phyloP scores from a whole-genome alignment of 176 grass and related monocot species.

The Aechmea fasciata region DNA sequence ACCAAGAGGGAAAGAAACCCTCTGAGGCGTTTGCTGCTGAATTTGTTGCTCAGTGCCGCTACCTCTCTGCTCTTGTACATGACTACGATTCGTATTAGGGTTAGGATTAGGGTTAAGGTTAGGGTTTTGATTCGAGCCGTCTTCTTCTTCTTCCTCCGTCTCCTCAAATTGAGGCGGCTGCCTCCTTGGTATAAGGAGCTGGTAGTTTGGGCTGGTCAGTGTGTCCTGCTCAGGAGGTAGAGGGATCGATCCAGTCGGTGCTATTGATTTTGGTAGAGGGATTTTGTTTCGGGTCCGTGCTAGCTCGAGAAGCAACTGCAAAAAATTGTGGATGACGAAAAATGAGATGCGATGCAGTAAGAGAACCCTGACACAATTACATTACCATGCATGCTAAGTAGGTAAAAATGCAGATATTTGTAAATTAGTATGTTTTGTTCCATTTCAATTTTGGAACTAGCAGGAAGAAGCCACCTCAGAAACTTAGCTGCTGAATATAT shows the following conservation, averaged over 20 bases:
- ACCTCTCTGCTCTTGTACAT: constrained; percentile 32
- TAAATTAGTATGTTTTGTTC: too few relatives aligned
- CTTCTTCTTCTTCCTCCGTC: constrained; percentile 45
- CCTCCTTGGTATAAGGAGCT: constrained; percentile 53
- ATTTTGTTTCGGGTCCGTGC: constrained; percentile 71
- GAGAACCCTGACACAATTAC: too few relatives aligned
- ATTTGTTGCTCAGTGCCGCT: constrained; percentile 34
- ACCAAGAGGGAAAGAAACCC: constrained; percentile 80
- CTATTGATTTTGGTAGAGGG: constrained; percentile 70
- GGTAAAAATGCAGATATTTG: too few relatives aligned
- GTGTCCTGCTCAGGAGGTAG: constrained; percentile 83
- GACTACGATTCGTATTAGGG: constrained; percentile 26
- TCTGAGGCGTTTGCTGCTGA: constrained; percentile 43
- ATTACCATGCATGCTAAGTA: too few relatives aligned
- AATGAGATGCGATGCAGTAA: not conserved
- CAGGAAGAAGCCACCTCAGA: too few relatives aligned
- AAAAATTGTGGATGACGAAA: constrained; percentile 11
- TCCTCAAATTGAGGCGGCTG: constrained; percentile 43
- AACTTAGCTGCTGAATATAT: too few relatives aligned
- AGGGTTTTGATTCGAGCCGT: constrained; percentile 15
- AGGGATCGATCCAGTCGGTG: constrained; percentile 75
- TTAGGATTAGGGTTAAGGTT: constrained; percentile 17
- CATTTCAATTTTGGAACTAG: too few relatives aligned
- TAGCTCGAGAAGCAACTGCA: constrained; percentile 66
- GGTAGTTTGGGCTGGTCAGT: constrained; percentile 70